Conservation (phyloP, 768 basidiomycete genomes). For the Panaeolus papilionaceus region DNA sequence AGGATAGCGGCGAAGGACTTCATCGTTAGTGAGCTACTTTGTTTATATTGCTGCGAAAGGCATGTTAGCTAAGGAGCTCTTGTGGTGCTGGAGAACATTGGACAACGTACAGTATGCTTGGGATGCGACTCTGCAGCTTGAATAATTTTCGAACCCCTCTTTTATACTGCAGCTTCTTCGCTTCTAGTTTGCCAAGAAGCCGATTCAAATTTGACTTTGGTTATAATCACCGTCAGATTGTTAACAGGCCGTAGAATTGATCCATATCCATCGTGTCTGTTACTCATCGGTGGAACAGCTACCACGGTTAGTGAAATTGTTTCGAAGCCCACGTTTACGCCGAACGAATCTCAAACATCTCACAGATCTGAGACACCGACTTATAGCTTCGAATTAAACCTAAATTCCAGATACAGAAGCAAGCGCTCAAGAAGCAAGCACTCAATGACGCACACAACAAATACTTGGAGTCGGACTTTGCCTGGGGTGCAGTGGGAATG, state of each 20-base stretch:
- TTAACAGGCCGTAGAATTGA: background rate
- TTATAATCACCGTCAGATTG: background rate
- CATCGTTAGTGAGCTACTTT: conserved; percentile 16
- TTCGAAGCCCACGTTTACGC: background rate
- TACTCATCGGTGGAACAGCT: background rate
- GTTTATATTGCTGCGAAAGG: background rate
- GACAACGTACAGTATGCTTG: background rate
- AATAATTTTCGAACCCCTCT: background rate
- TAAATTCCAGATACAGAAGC: background rate
- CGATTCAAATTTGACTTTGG: background rate
- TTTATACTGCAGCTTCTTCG: background rate
- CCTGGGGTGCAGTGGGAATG: too few relatives aligned
- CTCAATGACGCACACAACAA: too few relatives aligned
- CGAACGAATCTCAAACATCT: background rate
- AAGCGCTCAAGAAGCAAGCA: background rate
- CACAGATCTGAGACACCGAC: background rate
- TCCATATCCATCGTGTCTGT: conserved; percentile 1
- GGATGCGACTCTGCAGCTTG: background rate
- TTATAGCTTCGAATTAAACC: background rate
- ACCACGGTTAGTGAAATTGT: background rate
- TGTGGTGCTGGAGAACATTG: background rate
- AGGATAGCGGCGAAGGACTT: conserved; percentile 20
- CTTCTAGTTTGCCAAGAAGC: conserved; percentile 10
- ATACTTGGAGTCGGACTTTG: too few relatives aligned
- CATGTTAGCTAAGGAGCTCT: background rate